These are phyloP conservation scores for Phytophthora pistaciae DNA, from an alignment of 352 stramenopile species.

Conservation along the genomic window DNA sequence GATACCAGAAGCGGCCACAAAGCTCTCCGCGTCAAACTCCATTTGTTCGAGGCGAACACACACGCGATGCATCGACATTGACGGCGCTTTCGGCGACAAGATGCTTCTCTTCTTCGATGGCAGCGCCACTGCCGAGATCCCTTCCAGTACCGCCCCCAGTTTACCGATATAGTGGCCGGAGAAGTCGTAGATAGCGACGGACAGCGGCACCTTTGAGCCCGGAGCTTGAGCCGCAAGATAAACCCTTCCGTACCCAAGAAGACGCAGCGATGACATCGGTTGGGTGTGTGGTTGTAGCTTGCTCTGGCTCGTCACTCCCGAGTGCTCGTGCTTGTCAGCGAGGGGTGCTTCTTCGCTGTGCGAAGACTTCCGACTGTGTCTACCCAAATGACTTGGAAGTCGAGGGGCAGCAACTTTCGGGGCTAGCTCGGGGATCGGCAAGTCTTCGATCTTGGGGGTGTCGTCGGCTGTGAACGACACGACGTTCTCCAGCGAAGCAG, in stretches of 20 bases:
- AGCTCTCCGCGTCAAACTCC: constrained; percentile 30
- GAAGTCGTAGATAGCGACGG: constrained; percentile 48
- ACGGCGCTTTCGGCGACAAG: constrained; percentile 25
- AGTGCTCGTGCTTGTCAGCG: constrained; percentile 3
- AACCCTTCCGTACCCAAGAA: constrained; percentile 43
- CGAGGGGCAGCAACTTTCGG: constrained; percentile 27
- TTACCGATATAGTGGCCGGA: constrained; percentile 36
- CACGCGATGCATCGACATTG: constrained; percentile 18
- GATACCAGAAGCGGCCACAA: constrained; percentile 25
- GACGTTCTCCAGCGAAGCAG: constrained; percentile 48
- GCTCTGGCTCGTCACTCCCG: neutral
- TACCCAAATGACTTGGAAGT: constrained; percentile 22
- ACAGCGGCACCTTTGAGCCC: constrained; percentile 22
- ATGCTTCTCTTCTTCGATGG: constrained; percentile 32
- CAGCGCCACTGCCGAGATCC: neutral
- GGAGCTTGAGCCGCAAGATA: constrained; percentile 31
- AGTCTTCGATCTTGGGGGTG: constrained; percentile 28
- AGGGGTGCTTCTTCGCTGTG: constrained; percentile 13
- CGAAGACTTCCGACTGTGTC: constrained; percentile 8
- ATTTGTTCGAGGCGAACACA: constrained; percentile 39
- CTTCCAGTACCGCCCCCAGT: constrained; percentile 34
- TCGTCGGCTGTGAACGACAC: constrained; percentile 29
- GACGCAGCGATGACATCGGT: constrained; percentile 26
- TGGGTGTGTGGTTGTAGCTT: constrained; percentile 13
- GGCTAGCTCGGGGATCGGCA: constrained; percentile 15